Base-by-base conservation (phyloP, 2,329 filamentous ascomycete genomes). In the Byssothecium circinans region DNA sequence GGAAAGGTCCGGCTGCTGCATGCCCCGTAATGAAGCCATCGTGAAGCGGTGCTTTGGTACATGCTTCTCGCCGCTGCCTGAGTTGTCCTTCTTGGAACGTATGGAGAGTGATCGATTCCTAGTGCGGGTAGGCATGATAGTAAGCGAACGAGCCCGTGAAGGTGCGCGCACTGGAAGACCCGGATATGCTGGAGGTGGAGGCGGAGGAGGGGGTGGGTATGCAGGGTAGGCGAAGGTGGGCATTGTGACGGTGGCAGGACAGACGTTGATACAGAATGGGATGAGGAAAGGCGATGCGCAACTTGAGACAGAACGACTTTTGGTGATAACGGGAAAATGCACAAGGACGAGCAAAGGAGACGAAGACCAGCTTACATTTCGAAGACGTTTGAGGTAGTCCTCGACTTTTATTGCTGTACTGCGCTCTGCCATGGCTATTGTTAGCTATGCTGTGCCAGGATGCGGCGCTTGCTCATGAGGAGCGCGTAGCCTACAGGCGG, bases 1-100 rank as follows among this genome's bases (percentile, higher is more conserved):
- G 62, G 89, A 91, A 22, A 96, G 82, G 71, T 96, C 91, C 4
- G 91, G 89, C 68, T 96, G 90, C 61, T 87, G 82, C 40, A 86
- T 83, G 46, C 90, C 90, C 42, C 92, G 89, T 45, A 99, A 84
- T 17, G 90, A 94, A 56, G 83, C 85, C 76, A 97, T 87, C 49
- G 85, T 88, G 77, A 97, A 96, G 65, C 84, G 86, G 68, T 88
- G 85, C 62, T 81, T 84, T 47, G 75, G 60, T 39, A 65, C 63
- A 15, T 65, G 71, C 61, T 70, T 75, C 49, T 69, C 71, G 60
- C 65, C 74, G 69, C 62, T 68, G 67, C 62, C 58, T 49, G 74
- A 71, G 50, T 72, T 52, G 49, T 64, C 73, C 68, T 82, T 82
- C 69, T 81, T 81, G 51, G 86, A 87, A 61, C 87, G 86, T 65